Evolutionary conservation across 805 yeast genomes (phyloP).

Genomic region (Schizosaccharomyces lindneri): DNA sequence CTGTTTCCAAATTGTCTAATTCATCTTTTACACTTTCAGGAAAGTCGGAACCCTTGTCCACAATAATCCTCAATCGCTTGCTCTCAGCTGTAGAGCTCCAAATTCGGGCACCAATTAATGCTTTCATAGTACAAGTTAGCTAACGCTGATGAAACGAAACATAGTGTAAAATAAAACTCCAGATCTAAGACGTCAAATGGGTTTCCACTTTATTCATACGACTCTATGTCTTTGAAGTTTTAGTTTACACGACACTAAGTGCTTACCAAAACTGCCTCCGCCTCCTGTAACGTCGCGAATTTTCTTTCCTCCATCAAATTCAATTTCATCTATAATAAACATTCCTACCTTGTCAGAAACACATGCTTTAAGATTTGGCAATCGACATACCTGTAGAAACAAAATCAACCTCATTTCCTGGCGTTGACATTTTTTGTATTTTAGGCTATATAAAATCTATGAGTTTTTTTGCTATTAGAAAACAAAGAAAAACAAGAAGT

Average conservation of each 20-base stretch:
- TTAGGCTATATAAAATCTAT: no score
- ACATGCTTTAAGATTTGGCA: neutral
- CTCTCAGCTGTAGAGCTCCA: conserved; percentile 19
- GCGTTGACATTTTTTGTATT: no score
- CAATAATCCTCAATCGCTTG: conserved; percentile 31
- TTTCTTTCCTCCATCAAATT: conserved; percentile 20
- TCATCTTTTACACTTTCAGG: conserved; percentile 24
- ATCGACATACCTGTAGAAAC: neutral
- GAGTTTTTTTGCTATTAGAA: no score
- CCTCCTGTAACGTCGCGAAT: conserved; percentile 50
- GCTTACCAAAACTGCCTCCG: conserved; percentile 46
- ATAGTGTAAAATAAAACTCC: neutral
- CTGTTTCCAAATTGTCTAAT: conserved; percentile 37
- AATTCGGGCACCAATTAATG: conserved; percentile 44
- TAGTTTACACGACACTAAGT: neutral
- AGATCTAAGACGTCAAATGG: neutral
- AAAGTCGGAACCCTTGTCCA: conserved; percentile 63
- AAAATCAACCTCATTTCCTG: neutral
- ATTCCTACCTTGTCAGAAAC: conserved; percentile 27
- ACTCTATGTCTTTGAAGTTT: neutral
- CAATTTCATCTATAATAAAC: conserved; percentile 75
- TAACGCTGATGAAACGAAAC: neutral
- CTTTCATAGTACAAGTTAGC: neutral
- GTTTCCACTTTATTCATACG: neutral
- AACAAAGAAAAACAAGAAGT: no score